Evolutionary conservation across 345 rosid genomes (phyloP).

Genomic region (Populus euphratica): DNA sequence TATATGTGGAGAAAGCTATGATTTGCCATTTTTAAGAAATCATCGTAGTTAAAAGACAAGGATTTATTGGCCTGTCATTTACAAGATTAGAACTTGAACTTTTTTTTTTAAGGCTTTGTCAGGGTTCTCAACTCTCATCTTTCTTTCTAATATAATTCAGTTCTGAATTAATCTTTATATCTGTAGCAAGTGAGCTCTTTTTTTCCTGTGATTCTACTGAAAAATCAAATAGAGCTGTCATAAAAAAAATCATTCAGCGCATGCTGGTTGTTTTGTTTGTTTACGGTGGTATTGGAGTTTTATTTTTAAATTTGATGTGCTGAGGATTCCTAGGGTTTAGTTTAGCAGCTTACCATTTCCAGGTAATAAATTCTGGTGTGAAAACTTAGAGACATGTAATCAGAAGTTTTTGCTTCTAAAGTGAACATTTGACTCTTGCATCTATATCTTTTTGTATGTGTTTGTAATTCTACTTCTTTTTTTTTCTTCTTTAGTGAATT

Average conservation of each 20-base stretch:
- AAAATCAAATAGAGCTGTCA: neutral
- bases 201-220: neutral
- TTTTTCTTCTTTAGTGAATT: constrained; percentile 19
- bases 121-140: neutral
- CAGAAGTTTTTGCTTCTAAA: neutral
- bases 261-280: neutral
- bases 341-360: neutral
- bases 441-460: neutral
- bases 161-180: neutral
- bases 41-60: neutral
- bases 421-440: neutral
- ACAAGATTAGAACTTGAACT: neutral
- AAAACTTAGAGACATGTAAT: neutral
- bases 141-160: neutral
- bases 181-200: neutral
- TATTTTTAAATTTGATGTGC: neutral
- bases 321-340: neutral
- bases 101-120: neutral
- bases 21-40: neutral
- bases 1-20: neutral
- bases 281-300: neutral
- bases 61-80: neutral
- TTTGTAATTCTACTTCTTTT: neutral
- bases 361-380: neutral
- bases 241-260: too few species aligned